Base-by-base conservation (phyloP, 192 early-diverging fungal genomes). In the Cladochytrium replicatum region DNA sequence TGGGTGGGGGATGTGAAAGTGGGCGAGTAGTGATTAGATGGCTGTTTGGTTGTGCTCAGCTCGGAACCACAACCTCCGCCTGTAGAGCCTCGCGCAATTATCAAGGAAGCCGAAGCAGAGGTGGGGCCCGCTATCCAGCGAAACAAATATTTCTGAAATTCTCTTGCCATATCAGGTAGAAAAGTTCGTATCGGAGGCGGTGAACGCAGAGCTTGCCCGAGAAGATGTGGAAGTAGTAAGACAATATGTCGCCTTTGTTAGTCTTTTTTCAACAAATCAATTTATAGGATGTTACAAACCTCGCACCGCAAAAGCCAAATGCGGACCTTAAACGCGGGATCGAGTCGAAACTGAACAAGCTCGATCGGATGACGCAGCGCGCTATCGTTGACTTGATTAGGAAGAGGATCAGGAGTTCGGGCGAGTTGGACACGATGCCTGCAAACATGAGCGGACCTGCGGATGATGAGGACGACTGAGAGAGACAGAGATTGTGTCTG, bases 241-340 rank as follows among this genome's bases (percentile, higher is more conserved):
- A 63, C 1, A 5, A 1, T 0, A n/a, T 11, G 15, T 40, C 21
- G 1, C 23, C 23, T 37, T 17, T 15, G 21, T 19, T 34, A 48
- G 0, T 23, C 28, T 47, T 44, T 26, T 21, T 30, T 45, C 13
- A 37, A 32, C 34, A n/a, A 2, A 9, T 24, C 46, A 13, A 34
- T 46, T 46, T 28, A 30, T 66, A 85, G 72, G 89, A 91, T 58
- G 68, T 94, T 7, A 69, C 73, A 30, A 78, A 85, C 21, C 57
- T 95, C 15, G 91, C 89, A 11, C 88, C 91, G 3, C 81, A 78
- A 51, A 86, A 85, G 27, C 76, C 89, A 2, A 89, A 95, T 54
- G 92, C 85, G 86, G 91, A 95, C 61, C 57, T 95, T 42, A 89
- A 88, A 53, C 69, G 84, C 23, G 91, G 92, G 62, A 65, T 95